Conservation (phyloP, 306 rosid species). For the Ormosia emarginata region DNA sequence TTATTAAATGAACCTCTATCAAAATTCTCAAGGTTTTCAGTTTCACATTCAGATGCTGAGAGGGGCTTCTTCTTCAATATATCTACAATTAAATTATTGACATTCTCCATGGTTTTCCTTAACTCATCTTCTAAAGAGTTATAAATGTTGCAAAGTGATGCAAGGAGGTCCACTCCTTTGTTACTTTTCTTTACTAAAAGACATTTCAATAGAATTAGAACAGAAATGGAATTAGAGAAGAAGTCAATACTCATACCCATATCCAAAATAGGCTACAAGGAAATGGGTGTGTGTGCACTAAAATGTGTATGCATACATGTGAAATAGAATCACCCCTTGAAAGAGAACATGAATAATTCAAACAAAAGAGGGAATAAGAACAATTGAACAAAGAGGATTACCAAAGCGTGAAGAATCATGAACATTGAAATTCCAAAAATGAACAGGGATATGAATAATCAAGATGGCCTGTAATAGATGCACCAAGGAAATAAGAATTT, state of each 20-base stretch:
- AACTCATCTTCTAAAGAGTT: slow-evolving; percentile 83
- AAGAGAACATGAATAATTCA: neutral
- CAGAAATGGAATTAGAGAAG: neutral
- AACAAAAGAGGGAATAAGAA: neutral
- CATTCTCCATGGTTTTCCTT: slow-evolving; percentile 75
- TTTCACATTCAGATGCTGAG: slow-evolving; percentile 67
- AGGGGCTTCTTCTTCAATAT: slow-evolving; percentile 77
- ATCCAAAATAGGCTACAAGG: neutral
- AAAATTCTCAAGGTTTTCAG: slow-evolving; percentile 62
- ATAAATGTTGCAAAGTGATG: slow-evolving; percentile 78
- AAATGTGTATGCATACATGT: neutral
- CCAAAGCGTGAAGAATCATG: slow-evolving; percentile 71
- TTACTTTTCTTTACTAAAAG: slow-evolving; percentile 64
- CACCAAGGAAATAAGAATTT: slow-evolving; percentile 28
- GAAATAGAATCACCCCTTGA: neutral
- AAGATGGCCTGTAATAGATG: slow-evolving; percentile 74
- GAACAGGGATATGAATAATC: slow-evolving; percentile 78
- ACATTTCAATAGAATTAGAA: slow-evolving; percentile 25
- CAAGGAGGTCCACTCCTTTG: slow-evolving; percentile 79
- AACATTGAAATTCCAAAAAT: slow-evolving; percentile 63
- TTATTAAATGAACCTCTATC: slow-evolving; percentile 55
- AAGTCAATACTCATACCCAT: neutral
- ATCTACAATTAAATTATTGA: slow-evolving; percentile 67
- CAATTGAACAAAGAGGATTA: slow-evolving; percentile 28
- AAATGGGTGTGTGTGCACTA: neutral